Percentiles rank a stretch among this genome's conserved stretches.
phyloP scores from a whole-genome alignment of 805 yeast species.

The Wickerhamomyces tratensis region DNA sequence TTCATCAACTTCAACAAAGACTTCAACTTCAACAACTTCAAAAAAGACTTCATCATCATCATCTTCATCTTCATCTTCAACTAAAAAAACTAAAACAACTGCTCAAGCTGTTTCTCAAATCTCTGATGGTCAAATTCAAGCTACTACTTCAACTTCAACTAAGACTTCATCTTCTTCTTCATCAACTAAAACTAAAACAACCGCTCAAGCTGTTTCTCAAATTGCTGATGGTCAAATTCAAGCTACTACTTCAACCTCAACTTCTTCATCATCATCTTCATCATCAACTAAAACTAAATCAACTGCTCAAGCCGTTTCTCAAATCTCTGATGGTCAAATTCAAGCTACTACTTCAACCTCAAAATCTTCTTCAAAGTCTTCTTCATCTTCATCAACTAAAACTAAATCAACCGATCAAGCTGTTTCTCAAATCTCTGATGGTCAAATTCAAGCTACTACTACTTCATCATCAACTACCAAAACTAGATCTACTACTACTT shows the following conservation, averaged over 20 bases:
- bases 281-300: slow-evolving; percentile 4
- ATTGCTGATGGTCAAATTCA: slow-evolving; percentile 13
- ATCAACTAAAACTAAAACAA: slow-evolving; percentile 6
- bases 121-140: slow-evolving; percentile 24
- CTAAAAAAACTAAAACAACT: slow-evolving; percentile 13
- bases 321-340: slow-evolving; percentile 53
- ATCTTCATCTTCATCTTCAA: too few relatives aligned
- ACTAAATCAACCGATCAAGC: slow-evolving; percentile 8
- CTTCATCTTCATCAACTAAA: slow-evolving; percentile 16
- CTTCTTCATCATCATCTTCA: neutral
- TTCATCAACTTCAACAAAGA: slow-evolving; percentile 16
- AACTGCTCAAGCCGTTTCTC: slow-evolving; percentile 14
- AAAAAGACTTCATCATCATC: slow-evolving; percentile 19
- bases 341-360: slow-evolving; percentile 33
- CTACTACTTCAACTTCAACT: slow-evolving; percentile 13
- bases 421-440: slow-evolving; percentile 12
- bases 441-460: slow-evolving; percentile 9
- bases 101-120: slow-evolving; percentile 18
- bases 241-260: slow-evolving; percentile 3
- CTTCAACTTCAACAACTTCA: slow-evolving; percentile 12
- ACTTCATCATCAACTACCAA: slow-evolving; percentile 14
- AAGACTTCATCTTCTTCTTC: too few relatives aligned
- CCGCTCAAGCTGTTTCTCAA: slow-evolving; percentile 13
- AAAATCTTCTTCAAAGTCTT: too few relatives aligned
- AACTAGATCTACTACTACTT: slow-evolving; percentile 8